These are phyloP conservation scores for Neurospora sp. DNA, from an alignment of 495 filamentous ascomycete genomes.

Conservation along the genomic window DNA sequence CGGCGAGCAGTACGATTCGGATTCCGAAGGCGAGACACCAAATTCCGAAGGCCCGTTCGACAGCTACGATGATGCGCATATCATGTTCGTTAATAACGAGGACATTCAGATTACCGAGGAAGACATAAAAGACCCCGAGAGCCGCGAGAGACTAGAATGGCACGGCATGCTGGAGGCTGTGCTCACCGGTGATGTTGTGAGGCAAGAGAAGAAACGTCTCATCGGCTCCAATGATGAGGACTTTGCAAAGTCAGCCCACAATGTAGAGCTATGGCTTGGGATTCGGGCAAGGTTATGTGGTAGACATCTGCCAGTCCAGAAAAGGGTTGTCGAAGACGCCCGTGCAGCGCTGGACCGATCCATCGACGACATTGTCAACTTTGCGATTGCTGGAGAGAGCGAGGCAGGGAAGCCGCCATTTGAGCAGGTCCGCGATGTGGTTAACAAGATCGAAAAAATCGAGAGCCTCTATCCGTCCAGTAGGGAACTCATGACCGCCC, in stretches of 20 bases:
- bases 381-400: conserved; percentile 86
- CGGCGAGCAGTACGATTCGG: conserved; percentile 63
- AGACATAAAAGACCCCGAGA: conserved; percentile 78
- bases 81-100: conserved; percentile 75
- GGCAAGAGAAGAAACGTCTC: conserved; percentile 92
- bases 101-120: conserved; percentile 81
- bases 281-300: conserved; percentile 75
- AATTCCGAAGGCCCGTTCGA: conserved; percentile 75
- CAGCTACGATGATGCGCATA: conserved; percentile 81
- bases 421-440: conserved; percentile 80
- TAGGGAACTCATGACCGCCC: conserved; percentile 56
- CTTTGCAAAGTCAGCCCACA: conserved; percentile 58
- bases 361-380: conserved; percentile 80
- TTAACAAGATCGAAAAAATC: conserved; percentile 77
- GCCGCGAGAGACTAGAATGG: conserved; percentile 91
- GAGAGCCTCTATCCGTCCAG: conserved; percentile 76
- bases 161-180: conserved; percentile 95
- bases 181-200: conserved; percentile 90
- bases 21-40: conserved; percentile 76
- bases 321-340: conserved; percentile 72
- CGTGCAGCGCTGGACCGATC: conserved; percentile 55
- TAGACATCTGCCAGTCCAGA: conserved; percentile 70
- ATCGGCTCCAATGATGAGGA: conserved; percentile 71
- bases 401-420: conserved; percentile 80
- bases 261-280: conserved; percentile 83